Percentiles rank a stretch among this genome's conserved stretches.
These are phyloP conservation scores for Hypoxylon sp. DNA, from an alignment of 2,329 filamentous ascomycete species.

Conservation along the genomic window DNA sequence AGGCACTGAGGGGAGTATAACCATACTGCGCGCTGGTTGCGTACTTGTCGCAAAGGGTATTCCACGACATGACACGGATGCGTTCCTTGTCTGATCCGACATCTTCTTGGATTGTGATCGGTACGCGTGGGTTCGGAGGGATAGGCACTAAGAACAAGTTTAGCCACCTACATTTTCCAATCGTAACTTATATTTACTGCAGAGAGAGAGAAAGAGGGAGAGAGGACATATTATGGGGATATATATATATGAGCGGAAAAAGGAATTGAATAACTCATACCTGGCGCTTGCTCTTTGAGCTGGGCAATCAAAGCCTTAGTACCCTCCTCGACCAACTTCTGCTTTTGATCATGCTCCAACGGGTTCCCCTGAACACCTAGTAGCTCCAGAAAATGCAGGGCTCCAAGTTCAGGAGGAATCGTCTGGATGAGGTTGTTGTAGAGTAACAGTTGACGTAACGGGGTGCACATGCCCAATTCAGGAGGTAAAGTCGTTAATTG, in stretches of 20 bases:
- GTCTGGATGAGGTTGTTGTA: constrained; percentile 91
- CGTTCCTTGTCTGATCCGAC: constrained; percentile 71
- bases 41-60: constrained; percentile 94
- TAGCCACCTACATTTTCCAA: constrained; percentile 35
- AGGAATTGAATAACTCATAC: constrained; percentile 65
- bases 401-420: constrained; percentile 88
- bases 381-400: constrained; percentile 87
- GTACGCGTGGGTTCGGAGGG: constrained; percentile 80
- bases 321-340: constrained; percentile 86
- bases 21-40: constrained; percentile 88
- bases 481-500: constrained; percentile 83
- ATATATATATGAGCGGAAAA: not conserved
- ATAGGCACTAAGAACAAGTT: constrained; percentile 71
- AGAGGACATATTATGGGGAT: not conserved
- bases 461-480: constrained; percentile 97
- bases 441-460: constrained; percentile 84
- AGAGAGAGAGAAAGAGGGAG: not conserved
- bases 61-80: constrained; percentile 91
- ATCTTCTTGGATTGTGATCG: constrained; percentile 81
- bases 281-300: constrained; percentile 84
- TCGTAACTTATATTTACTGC: not conserved
- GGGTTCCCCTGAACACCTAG: constrained; percentile 95
- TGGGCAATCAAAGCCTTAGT: constrained; percentile 86
- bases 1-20: constrained; percentile 84
- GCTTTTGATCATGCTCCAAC: constrained; percentile 79